Evolutionary conservation across 805 yeast genomes (phyloP).

Genomic region (Dipodascus albidus): DNA sequence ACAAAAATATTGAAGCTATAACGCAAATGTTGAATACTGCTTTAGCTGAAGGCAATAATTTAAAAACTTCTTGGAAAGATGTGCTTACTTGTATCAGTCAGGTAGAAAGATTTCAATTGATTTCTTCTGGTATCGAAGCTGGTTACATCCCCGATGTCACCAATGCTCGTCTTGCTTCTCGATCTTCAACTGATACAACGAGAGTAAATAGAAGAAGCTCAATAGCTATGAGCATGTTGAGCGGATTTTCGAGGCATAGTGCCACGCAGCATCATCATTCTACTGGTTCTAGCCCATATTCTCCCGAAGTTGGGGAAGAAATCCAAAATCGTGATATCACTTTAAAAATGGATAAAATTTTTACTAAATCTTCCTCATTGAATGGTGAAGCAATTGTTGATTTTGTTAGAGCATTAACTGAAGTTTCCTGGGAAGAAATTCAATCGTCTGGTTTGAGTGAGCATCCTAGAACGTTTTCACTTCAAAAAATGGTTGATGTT

Average conservation of each 20-base stretch:
- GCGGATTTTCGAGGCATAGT: neutral
- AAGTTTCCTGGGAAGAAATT: conserved; percentile 82
- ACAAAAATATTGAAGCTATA: conserved; percentile 75
- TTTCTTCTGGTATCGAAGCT: conserved; percentile 80
- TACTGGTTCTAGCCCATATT: conserved; percentile 7
- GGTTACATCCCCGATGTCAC: conserved; percentile 77
- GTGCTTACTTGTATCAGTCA: conserved; percentile 76
- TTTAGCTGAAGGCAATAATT: conserved; percentile 61
- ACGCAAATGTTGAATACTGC: conserved; percentile 66
- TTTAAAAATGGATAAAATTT: conserved; percentile 69
- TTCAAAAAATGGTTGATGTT: conserved; percentile 93
- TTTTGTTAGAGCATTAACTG: conserved; percentile 78
- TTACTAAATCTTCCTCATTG: conserved; percentile 67
- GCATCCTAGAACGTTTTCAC: conserved; percentile 82
- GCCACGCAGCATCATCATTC: conserved; percentile 6
- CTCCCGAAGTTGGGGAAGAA: conserved; percentile 24
- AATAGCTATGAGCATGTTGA: neutral
- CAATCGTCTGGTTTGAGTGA: conserved; percentile 72
- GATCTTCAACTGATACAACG: conserved; percentile 17
- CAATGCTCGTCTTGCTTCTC: conserved; percentile 51
- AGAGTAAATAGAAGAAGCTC: neutral
- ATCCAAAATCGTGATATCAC: conserved; percentile 24
- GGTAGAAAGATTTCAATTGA: conserved; percentile 78
- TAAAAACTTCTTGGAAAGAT: conserved; percentile 75
- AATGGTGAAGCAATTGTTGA: conserved; percentile 76